Conservation (phyloP, 768 basidiomycete genomes). For the Pulveroboletus sp. region DNA sequence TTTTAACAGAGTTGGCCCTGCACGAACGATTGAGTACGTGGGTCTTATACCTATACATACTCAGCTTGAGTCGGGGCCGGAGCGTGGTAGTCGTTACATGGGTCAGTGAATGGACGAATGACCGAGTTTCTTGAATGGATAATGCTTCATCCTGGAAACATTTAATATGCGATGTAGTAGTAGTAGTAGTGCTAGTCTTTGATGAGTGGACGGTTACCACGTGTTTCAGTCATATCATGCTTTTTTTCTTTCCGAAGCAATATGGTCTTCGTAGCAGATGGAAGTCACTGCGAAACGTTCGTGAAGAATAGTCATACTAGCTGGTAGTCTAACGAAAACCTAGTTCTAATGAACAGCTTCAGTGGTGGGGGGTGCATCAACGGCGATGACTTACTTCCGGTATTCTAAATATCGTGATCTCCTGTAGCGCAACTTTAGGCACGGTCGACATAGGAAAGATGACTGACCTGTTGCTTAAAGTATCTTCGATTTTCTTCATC, state of each 20-base stretch:
- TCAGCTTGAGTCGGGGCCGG: conserved; percentile 24
- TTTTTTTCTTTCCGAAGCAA: background rate
- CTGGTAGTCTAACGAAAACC: conserved; percentile 7
- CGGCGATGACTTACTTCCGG: conserved; percentile 58
- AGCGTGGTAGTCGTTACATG: conserved; percentile 25
- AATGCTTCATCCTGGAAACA: background rate
- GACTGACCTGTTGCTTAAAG: conserved; percentile 88
- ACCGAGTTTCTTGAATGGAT: background rate
- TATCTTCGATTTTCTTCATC: conserved; percentile 98
- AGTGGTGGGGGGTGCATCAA: background rate
- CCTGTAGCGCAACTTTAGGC: conserved; percentile 36
- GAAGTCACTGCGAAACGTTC: background rate
- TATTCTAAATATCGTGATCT: conserved; percentile 90
- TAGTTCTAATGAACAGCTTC: conserved; percentile 33
- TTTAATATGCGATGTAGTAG: conserved; percentile 5
- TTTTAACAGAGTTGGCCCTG: background rate
- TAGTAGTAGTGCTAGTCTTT: conserved; percentile 12
- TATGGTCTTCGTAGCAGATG: conserved; percentile 1
- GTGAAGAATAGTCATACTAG: conserved; percentile 2
- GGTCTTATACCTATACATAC: conserved; percentile 31
- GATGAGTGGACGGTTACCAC: conserved; percentile 1
- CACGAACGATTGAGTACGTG: conserved; percentile 35
- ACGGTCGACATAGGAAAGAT: background rate
- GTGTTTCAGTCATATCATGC: background rate
- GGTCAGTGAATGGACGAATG: conserved; percentile 19